A percentile compares a stretch with the other conserved stretches of the same genome.
Conservation (phyloP, 495 filamentous ascomycete species). For the Lasiosphaeris hirsuta region DNA sequence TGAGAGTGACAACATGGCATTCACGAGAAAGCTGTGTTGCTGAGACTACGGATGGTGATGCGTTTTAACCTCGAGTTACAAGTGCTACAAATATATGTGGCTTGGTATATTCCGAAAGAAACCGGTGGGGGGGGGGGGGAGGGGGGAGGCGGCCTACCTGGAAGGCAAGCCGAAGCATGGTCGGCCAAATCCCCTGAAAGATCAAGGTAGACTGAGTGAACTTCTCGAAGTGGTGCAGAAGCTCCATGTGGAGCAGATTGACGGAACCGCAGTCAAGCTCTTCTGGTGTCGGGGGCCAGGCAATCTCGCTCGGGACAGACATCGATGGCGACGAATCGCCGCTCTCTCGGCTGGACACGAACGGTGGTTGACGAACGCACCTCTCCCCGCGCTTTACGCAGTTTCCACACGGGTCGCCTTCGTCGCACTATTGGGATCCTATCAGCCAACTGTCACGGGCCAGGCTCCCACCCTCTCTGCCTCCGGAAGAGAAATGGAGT, state of each 20-base stretch:
- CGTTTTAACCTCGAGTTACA: neutral
- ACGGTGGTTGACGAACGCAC: conserved; percentile 17
- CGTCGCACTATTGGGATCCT: conserved; percentile 20
- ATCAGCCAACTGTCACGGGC: neutral
- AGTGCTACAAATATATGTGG: neutral
- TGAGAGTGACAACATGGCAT: conserved; percentile 25
- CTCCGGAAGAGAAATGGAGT: neutral
- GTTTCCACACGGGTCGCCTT: conserved; percentile 23
- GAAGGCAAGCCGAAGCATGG: conserved; percentile 25
- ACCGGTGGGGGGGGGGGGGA: neutral
- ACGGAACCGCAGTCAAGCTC: conserved; percentile 13
- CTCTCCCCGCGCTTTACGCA: conserved; percentile 25
- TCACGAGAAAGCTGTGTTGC: conserved; percentile 27
- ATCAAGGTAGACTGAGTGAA: conserved; percentile 21
- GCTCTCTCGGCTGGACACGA: neutral
- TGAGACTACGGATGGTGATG: neutral
- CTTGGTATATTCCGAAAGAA: too few relatives aligned
- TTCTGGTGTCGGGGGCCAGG: neutral
- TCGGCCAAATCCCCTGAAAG: conserved; percentile 26
- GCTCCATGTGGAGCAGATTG: conserved; percentile 29
- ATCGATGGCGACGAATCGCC: neutral
- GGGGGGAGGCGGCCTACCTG: conserved; percentile 4
- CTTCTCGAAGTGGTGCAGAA: conserved; percentile 29
- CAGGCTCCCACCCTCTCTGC: neutral
- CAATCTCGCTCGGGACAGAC: neutral